A percentile compares a stretch with the other conserved stretches of the same genome.
phyloP scores from a whole-genome alignment of 805 yeast genomes.

The Ogataea populi-albae region DNA sequence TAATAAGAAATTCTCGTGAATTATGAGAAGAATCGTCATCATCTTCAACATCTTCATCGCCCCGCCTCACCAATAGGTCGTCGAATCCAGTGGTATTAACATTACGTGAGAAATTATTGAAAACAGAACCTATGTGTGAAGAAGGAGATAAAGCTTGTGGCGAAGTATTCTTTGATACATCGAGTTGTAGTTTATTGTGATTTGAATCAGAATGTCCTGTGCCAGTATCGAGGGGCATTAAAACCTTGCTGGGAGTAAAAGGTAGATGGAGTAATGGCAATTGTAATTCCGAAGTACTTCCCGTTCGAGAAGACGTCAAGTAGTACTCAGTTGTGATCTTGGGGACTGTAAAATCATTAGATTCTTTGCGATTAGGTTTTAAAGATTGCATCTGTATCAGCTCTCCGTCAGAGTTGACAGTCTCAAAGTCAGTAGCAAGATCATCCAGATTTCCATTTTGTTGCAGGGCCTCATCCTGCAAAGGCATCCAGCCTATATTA shows the following conservation, averaged over 20 bases:
- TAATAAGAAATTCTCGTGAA: no score
- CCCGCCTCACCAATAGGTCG: no score
- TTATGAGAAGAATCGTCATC: no score
- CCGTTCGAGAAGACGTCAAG: constrained; percentile 3
- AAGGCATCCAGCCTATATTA: constrained; percentile 24
- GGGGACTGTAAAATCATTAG: constrained; percentile 4
- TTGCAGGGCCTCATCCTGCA: constrained; percentile 4
- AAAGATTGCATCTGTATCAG: constrained; percentile 11
- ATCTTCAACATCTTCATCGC: neutral
- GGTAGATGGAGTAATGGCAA: no score
- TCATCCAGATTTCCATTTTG: constrained; percentile 1
- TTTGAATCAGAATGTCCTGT: no score
- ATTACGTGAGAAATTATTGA: constrained; percentile 7
- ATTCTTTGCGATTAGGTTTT: constrained; percentile 2
- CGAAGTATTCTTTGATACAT: no score
- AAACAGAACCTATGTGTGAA: neutral
- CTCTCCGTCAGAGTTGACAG: constrained; percentile 9
- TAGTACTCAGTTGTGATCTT: constrained; percentile 11
- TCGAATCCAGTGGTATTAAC: constrained; percentile 5
- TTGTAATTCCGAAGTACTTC: no score
- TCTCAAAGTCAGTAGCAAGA: constrained; percentile 2
- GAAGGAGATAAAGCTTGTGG: constrained; percentile 1
- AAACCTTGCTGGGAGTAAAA: no score
- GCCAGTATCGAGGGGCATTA: no score
- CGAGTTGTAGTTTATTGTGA: no score